phyloP scores from a whole-genome alignment of 768 basidiomycete genomes.

The Fomitopsis pulvina region DNA sequence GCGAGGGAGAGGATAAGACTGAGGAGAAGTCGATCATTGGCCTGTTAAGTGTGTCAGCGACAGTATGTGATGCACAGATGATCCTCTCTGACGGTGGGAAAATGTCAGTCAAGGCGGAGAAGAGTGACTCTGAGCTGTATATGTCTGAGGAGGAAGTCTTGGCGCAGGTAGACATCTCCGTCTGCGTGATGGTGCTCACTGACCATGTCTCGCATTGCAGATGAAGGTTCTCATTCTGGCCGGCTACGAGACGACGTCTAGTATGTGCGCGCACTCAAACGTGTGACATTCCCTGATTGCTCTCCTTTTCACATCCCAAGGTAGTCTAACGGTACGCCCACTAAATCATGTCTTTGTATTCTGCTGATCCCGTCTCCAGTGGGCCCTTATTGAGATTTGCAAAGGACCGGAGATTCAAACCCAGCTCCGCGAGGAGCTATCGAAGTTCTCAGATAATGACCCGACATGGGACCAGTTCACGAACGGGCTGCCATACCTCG shows the following conservation, averaged over 20 bases:
- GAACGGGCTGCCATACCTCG: conserved; percentile 48
- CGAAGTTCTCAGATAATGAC: conserved; percentile 33
- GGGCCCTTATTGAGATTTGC: conserved; percentile 53
- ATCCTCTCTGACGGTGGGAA: not conserved
- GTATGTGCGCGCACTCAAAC: not conserved
- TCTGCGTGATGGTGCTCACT: not conserved
- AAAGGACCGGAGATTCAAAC: conserved; percentile 37
- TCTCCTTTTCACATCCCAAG: not conserved
- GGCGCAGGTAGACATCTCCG: conserved; percentile 24
- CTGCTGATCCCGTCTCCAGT: conserved; percentile 19
- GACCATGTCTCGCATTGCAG: conserved; percentile 11
- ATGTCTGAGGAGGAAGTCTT: conserved; percentile 36
- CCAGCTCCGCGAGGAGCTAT: conserved; percentile 44
- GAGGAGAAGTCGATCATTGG: conserved; percentile 32
- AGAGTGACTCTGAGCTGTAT: conserved; percentile 18
- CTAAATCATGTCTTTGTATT: not conserved
- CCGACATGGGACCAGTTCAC: conserved; percentile 50
- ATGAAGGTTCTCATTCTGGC: conserved; percentile 32
- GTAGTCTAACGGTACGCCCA: conserved; percentile 14
- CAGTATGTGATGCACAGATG: not conserved
- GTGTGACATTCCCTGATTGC: not conserved
- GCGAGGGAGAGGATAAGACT: conserved; percentile 12
- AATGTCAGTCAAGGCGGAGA: conserved; percentile 35
- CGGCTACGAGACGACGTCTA: conserved; percentile 47
- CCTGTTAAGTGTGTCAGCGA: conserved; percentile 24